These are phyloP conservation scores for Metschnikowia chrysomelidarum DNA, from an alignment of 805 yeast genomes.

Conservation along the genomic window DNA sequence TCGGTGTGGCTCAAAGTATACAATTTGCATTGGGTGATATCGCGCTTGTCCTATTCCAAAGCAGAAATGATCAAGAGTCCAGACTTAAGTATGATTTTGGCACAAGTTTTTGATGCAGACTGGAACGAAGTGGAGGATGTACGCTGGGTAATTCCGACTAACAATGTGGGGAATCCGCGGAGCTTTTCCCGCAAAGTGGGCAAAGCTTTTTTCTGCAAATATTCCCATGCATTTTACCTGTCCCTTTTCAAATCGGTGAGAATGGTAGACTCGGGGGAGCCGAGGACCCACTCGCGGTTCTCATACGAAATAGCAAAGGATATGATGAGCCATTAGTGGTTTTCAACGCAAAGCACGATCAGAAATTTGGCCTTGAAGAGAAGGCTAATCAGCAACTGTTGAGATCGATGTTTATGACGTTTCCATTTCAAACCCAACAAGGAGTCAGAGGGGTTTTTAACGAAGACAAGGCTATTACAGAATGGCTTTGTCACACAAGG, in stretches of 20 bases:
- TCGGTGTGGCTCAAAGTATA: conserved; percentile 21
- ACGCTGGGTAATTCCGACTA: conserved; percentile 23
- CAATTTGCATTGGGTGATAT: conserved; percentile 18
- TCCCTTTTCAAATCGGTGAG: conserved; percentile 6
- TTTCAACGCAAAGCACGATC: conserved; percentile 37
- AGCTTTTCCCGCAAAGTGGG: conserved; percentile 2
- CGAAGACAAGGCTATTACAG: background rate
- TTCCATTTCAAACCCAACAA: conserved; percentile 17
- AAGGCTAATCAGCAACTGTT: no score
- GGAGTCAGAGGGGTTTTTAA: conserved; percentile 4
- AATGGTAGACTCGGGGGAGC: no score
- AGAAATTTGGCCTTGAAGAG: background rate
- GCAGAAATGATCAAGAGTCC: conserved; percentile 13
- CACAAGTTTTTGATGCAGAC: conserved; percentile 19
- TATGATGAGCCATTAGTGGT: conserved; percentile 46
- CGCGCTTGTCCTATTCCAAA: conserved; percentile 18
- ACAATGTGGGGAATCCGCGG: background rate
- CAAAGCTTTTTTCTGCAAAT: conserved; percentile 2
- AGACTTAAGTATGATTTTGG: conserved; percentile 14
- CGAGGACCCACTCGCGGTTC: conserved; percentile 47
- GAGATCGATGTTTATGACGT: conserved; percentile 9
- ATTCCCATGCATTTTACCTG: conserved; percentile 11
- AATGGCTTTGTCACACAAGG: conserved; percentile 2
- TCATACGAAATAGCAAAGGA: conserved; percentile 31
- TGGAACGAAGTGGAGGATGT: conserved; percentile 21